Evolutionary conservation across 2,329 filamentous ascomycete genomes (phyloP).

Genomic region (Myriosclerotinia curreyana): DNA sequence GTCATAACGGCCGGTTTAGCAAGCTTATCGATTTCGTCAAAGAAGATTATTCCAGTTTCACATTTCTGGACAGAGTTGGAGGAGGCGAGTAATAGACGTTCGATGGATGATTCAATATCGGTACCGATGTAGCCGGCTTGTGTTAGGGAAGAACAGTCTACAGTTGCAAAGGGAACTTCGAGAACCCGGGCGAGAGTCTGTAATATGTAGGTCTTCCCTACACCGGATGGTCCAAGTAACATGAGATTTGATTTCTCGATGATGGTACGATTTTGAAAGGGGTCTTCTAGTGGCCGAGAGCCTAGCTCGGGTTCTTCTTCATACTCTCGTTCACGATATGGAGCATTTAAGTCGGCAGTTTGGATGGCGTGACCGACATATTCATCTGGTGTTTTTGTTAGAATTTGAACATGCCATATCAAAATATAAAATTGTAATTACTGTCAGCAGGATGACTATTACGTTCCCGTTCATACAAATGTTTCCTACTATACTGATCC

Average conservation of each 20-base stretch:
- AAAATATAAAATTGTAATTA: slow-evolving; percentile 41
- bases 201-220: slow-evolving; percentile 94
- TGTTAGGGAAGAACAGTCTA: slow-evolving; percentile 92
- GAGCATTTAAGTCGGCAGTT: slow-evolving; percentile 34
- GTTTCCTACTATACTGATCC: slow-evolving; percentile 59
- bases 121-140: slow-evolving; percentile 98
- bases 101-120: slow-evolving; percentile 94
- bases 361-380: slow-evolving; percentile 48
- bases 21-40: slow-evolving; percentile 98
- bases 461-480: slow-evolving; percentile 42
- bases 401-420: slow-evolving; percentile 30
- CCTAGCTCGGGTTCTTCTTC: slow-evolving; percentile 28
- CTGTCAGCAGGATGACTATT: slow-evolving; percentile 77
- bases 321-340: slow-evolving; percentile 18
- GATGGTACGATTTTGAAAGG: slow-evolving; percentile 28
- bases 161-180: slow-evolving; percentile 94
- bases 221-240: slow-evolving; percentile 85
- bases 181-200: slow-evolving; percentile 80
- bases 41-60: slow-evolving; percentile 88
- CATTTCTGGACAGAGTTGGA: slow-evolving; percentile 83
- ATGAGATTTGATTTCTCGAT: slow-evolving; percentile 96
- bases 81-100: slow-evolving; percentile 82
- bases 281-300: slow-evolving; percentile 25
- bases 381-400: slow-evolving; percentile 50
- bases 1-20: slow-evolving; percentile 72